Evolutionary conservation across 2,329 filamentous ascomycete species (phyloP).

Genomic region (Fusarium phyllophilum): DNA sequence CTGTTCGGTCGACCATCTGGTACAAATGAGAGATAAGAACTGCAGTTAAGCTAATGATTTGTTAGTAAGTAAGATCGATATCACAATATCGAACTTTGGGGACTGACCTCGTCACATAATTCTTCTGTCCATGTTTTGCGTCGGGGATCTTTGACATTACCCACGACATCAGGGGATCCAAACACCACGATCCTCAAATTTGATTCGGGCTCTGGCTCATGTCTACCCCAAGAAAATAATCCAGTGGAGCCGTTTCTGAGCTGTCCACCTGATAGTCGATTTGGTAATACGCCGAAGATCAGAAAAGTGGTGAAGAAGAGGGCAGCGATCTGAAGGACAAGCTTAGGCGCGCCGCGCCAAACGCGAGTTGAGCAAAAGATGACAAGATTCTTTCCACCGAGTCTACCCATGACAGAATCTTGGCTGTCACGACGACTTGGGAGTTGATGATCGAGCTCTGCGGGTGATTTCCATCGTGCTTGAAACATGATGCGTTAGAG

Average conservation of each 20-base stretch:
- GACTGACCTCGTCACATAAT: conserved; percentile 58
- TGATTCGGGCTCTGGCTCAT: conserved; percentile 40
- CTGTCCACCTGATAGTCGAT: conserved; percentile 36
- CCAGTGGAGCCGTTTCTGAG: conserved; percentile 39
- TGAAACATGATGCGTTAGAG: conserved; percentile 34
- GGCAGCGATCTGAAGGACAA: conserved; percentile 43
- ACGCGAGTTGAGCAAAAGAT: conserved; percentile 55
- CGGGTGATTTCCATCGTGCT: conserved; percentile 38
- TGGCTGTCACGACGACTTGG: conserved; percentile 26
- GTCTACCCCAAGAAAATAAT: conserved; percentile 33
- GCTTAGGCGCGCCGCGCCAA: conserved; percentile 50
- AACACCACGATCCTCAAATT: conserved; percentile 62
- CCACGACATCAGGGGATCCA: conserved; percentile 59
- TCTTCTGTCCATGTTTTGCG: conserved; percentile 58
- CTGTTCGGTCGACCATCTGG: conserved; percentile 58
- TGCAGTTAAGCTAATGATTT: conserved; percentile 56
- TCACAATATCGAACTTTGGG: neutral
- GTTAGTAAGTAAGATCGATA: conserved; percentile 1
- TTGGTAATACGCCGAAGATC: conserved; percentile 41
- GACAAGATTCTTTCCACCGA: conserved; percentile 46
- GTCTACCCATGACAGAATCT: conserved; percentile 34
- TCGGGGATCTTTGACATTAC: conserved; percentile 49
- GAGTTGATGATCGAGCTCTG: conserved; percentile 37
- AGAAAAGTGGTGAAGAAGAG: conserved; percentile 44
- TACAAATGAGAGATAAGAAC: conserved; percentile 57